Conservation (phyloP, 2,329 filamentous ascomycete genomes). For the Colletotrichum orbiculare region DNA sequence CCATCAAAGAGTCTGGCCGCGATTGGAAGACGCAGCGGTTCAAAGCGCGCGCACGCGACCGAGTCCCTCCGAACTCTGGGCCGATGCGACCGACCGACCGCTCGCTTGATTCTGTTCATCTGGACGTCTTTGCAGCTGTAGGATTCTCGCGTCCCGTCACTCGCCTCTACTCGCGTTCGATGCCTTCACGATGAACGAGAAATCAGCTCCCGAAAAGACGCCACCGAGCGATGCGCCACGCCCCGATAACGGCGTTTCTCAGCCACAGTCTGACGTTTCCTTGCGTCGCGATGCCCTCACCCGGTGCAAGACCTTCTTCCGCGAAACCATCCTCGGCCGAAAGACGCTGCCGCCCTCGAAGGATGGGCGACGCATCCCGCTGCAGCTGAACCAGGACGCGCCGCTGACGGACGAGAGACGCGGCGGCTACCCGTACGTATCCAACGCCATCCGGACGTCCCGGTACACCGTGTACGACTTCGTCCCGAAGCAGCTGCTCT, state of each 20-base stretch:
- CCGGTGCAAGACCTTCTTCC: constrained; percentile 48
- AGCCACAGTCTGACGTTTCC: background rate
- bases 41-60: too few relatives aligned
- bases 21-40: too few relatives aligned
- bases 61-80: background rate
- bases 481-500: constrained; percentile 83
- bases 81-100: constrained; percentile 14
- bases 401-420: constrained; percentile 62
- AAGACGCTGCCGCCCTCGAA: constrained; percentile 77
- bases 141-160: background rate
- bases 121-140: constrained; percentile 2
- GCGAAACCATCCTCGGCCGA: constrained; percentile 68
- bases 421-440: constrained; percentile 58
- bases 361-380: constrained; percentile 69
- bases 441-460: constrained; percentile 80
- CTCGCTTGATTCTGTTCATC: background rate
- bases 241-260: background rate
- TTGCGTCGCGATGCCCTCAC: constrained; percentile 17
- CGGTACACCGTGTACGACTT: constrained; percentile 89
- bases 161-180: constrained; percentile 3
- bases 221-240: constrained; percentile 5
- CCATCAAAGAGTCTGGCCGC: too few relatives aligned
- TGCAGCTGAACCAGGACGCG: constrained; percentile 51
- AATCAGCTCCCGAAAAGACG: background rate
- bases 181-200: constrained; percentile 20